Evolutionary conservation across 2,329 filamentous ascomycete genomes (phyloP).

Genomic region (Ophiocordyceps sinensis): DNA sequence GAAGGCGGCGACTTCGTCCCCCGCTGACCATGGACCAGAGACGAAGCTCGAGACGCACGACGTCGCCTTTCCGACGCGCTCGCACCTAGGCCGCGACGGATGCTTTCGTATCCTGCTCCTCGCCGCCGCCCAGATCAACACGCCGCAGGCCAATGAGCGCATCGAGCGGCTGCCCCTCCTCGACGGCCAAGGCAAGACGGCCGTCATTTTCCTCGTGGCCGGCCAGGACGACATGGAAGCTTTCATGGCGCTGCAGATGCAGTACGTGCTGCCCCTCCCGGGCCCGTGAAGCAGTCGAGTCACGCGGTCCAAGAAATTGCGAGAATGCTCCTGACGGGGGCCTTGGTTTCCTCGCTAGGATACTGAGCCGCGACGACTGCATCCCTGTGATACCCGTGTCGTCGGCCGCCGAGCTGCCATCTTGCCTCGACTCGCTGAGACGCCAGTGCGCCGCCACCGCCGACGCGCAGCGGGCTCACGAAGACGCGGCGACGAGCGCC

Average conservation of each 20-base stretch:
- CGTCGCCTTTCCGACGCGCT: conserved; percentile 23
- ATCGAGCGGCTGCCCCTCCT: conserved; percentile 26
- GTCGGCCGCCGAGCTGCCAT: conserved; percentile 18
- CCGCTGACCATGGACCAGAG: conserved; percentile 18
- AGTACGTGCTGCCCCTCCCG: conserved; percentile 18
- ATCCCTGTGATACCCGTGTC: conserved; percentile 29
- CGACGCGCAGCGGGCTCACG: background rate
- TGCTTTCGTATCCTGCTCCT: conserved; percentile 26
- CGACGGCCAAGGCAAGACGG: conserved; percentile 23
- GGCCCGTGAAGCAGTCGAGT: no score
- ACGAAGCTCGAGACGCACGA: conserved; percentile 27
- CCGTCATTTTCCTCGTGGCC: conserved; percentile 29
- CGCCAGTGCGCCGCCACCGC: conserved; percentile 7
- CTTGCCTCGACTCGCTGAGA: conserved; percentile 23
- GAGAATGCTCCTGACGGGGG: background rate
- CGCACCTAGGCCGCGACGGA: background rate
- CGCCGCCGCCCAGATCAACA: conserved; percentile 19
- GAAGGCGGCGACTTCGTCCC: background rate
- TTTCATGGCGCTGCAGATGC: conserved; percentile 28
- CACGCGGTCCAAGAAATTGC: no score
- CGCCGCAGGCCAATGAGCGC: conserved; percentile 14
- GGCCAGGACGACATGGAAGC: conserved; percentile 15
- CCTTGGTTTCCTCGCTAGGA: conserved; percentile 12
- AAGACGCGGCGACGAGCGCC: background rate
- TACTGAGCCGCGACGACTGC: conserved; percentile 12